These are phyloP conservation scores for Osmozyma mogii DNA, from an alignment of 805 yeast genomes.

Conservation along the genomic window DNA sequence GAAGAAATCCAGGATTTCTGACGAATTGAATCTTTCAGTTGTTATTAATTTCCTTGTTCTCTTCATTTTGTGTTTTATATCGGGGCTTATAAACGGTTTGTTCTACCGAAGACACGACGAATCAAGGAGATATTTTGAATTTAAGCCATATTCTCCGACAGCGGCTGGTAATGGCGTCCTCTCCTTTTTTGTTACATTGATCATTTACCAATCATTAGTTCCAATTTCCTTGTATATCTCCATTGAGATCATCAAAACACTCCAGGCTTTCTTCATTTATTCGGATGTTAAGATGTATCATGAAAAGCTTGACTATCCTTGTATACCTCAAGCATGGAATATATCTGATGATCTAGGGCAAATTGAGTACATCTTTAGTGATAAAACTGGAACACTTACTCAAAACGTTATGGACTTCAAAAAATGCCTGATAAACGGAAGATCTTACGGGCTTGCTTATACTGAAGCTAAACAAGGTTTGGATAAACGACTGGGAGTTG, in stretches of 20 bases:
- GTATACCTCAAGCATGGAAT: constrained; percentile 77
- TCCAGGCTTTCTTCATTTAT: constrained; percentile 69
- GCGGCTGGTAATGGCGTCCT: constrained; percentile 61
- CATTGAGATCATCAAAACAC: constrained; percentile 70
- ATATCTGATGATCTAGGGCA: constrained; percentile 81
- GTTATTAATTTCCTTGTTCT: constrained; percentile 52
- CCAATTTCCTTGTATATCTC: constrained; percentile 77
- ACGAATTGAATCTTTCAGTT: constrained; percentile 62
- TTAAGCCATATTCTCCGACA: constrained; percentile 48
- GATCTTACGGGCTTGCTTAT: constrained; percentile 64
- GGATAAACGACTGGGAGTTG: constrained; percentile 57
- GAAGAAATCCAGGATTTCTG: constrained; percentile 56
- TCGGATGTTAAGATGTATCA: constrained; percentile 67
- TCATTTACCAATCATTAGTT: constrained; percentile 67
- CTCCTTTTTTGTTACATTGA: constrained; percentile 63
- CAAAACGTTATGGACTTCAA: constrained; percentile 80
- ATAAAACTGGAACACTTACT: constrained; percentile 78
- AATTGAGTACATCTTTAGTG: constrained; percentile 74
- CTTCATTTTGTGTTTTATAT: constrained; percentile 57
- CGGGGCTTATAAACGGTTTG: constrained; percentile 66
- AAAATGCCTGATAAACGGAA: constrained; percentile 64
- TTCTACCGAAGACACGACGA: constrained; percentile 37
- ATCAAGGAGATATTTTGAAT: constrained; percentile 53
- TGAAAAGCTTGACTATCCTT: constrained; percentile 60
- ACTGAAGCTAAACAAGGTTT: constrained; percentile 73